Conservation (phyloP, 2,329 filamentous ascomycete species). For the Trichoderma simmonsii region DNA sequence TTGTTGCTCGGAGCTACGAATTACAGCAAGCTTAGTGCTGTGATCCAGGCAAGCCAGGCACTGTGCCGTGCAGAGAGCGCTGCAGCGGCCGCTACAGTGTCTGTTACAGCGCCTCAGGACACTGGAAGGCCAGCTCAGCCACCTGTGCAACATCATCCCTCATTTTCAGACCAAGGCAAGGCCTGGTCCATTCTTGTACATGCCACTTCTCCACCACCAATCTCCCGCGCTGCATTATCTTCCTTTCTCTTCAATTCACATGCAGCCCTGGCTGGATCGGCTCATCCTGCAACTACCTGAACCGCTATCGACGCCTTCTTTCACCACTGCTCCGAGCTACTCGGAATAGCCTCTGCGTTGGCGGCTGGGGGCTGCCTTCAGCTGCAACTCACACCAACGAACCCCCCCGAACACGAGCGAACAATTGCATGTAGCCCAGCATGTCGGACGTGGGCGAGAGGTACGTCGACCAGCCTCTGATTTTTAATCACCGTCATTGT, state of each 20-base stretch:
- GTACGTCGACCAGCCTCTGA: conserved; percentile 22
- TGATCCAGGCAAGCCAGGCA: not conserved
- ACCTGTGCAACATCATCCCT: conserved; percentile 9
- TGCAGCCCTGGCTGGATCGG: not conserved
- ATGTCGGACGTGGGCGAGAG: conserved; percentile 34
- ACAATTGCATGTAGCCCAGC: conserved; percentile 16
- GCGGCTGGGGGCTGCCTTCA: conserved; percentile 12
- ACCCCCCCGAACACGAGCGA: not conserved
- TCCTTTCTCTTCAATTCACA: conserved; percentile 7
- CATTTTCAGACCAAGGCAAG: not conserved
- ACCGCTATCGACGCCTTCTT: not conserved
- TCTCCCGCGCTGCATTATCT: conserved; percentile 3
- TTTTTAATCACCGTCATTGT: not conserved
- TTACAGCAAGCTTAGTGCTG: not conserved
- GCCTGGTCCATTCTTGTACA: not conserved
- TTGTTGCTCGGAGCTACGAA: not conserved
- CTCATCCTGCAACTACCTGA: not conserved
- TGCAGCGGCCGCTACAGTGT: not conserved
- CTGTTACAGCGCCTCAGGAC: not conserved
- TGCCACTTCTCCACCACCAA: conserved; percentile 16
- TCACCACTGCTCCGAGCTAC: not conserved
- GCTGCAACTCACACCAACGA: not conserved
- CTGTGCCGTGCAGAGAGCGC: not conserved
- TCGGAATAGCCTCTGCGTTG: not conserved
- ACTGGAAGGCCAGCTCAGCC: not conserved